These are phyloP conservation scores for Solanum lignicaule DNA, from an alignment of 257 asterid genomes.

Conservation along the genomic window DNA sequence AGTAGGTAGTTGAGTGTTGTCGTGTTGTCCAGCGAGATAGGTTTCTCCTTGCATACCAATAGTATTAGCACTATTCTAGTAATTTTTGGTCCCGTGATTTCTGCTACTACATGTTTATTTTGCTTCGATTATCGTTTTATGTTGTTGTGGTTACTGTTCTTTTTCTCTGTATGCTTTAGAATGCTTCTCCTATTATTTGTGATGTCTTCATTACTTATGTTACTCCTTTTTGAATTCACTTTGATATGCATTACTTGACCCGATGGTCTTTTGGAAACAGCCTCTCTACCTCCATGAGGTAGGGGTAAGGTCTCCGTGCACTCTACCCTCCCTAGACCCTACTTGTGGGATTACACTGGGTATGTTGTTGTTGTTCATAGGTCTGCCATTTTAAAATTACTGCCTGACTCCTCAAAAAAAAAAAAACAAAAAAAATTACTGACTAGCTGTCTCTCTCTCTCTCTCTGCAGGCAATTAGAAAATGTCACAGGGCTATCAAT, in stretches of 20 bases:
- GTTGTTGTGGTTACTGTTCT: neutral
- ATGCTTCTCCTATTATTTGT: neutral
- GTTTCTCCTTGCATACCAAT: neutral
- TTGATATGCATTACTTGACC: neutral
- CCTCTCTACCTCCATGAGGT: neutral
- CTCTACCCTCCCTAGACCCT: neutral
- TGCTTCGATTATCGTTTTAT: neutral
- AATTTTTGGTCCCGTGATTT: neutral
- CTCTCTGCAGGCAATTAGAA: constrained; percentile 71
- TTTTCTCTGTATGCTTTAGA: neutral
- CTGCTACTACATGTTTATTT: neutral
- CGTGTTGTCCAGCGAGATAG: neutral
- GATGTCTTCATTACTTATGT: neutral
- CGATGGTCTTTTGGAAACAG: neutral
- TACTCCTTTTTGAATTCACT: neutral
- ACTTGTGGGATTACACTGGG: neutral
- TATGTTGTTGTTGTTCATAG: neutral
- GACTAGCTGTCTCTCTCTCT: constrained; percentile 5
- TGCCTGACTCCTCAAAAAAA: neutral
- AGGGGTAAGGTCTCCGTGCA: neutral
- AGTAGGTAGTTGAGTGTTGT: neutral
- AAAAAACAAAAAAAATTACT: neutral
- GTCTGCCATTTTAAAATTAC: constrained; percentile 1
- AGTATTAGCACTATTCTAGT: neutral
- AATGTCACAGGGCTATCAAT: constrained; percentile 84